Evolutionary conservation across 305 asterid species (phyloP).

Genomic region (Fraxinus velutina): DNA sequence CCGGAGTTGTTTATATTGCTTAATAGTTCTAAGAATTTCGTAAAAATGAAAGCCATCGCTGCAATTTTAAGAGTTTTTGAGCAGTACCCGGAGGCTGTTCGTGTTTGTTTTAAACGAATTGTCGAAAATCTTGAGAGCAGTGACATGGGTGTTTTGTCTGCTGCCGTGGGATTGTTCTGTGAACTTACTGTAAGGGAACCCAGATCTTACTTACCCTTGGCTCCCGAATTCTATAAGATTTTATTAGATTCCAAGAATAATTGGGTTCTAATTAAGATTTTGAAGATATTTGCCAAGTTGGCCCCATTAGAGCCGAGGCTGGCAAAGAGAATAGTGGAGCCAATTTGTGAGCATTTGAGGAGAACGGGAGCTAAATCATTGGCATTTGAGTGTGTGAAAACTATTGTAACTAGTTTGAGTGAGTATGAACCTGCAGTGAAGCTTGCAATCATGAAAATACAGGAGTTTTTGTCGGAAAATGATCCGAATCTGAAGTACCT

Average conservation of each 20-base stretch:
- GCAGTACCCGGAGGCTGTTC: slow-evolving; percentile 76
- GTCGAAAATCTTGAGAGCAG: slow-evolving; percentile 74
- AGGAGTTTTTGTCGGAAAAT: slow-evolving; percentile 74
- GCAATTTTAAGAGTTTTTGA: slow-evolving; percentile 62
- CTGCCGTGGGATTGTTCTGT: slow-evolving; percentile 80
- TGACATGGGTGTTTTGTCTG: slow-evolving; percentile 66
- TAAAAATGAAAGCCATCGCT: slow-evolving; percentile 67
- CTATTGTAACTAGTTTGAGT: slow-evolving; percentile 65
- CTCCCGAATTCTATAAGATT: slow-evolving; percentile 83
- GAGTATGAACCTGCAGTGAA: slow-evolving; percentile 69
- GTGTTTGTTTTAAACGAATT: slow-evolving; percentile 83
- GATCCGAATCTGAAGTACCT: slow-evolving; percentile 88
- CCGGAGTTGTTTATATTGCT: slow-evolving; percentile 70
- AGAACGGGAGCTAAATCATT: slow-evolving; percentile 75
- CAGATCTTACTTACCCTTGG: slow-evolving; percentile 78
- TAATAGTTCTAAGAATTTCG: slow-evolving; percentile 45
- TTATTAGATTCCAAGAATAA: slow-evolving; percentile 80
- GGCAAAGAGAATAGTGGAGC: slow-evolving; percentile 71
- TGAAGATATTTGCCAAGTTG: slow-evolving; percentile 74
- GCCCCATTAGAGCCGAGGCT: slow-evolving; percentile 84
- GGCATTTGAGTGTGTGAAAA: slow-evolving; percentile 82
- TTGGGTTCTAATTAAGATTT: slow-evolving; percentile 87
- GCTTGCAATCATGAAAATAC: slow-evolving; percentile 71
- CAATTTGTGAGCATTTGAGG: slow-evolving; percentile 80
- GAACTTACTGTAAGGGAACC: slow-evolving; percentile 76